Percentiles rank a stretch among this genome's conserved stretches.
phyloP scores from a whole-genome alignment of 2,329 filamentous ascomycete species.

The Pleurostoma richardsiae region DNA sequence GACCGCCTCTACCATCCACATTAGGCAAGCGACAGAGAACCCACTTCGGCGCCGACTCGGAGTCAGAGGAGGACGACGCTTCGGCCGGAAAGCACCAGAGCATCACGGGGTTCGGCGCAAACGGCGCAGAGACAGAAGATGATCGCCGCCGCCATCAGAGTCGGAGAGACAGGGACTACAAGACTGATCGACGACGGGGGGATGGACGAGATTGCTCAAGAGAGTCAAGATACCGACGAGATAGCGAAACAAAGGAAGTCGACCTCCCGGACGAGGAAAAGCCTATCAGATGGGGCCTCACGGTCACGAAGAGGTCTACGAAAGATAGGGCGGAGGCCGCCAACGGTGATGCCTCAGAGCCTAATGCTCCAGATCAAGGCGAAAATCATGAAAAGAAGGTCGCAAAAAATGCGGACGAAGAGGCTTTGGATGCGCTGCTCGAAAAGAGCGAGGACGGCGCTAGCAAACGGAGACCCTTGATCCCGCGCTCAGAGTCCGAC shows the following conservation, averaged over 20 bases:
- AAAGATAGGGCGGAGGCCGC: constrained; percentile 37
- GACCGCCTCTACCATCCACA: constrained; percentile 31
- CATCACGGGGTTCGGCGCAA: constrained; percentile 9
- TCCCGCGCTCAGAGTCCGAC: constrained; percentile 56
- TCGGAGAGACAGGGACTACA: constrained; percentile 23
- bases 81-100: constrained; percentile 4
- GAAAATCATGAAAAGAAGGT: constrained; percentile 10
- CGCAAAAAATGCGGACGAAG: constrained; percentile 33
- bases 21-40: constrained; percentile 44
- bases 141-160: constrained; percentile 1
- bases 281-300: constrained; percentile 30
- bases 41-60: constrained; percentile 36
- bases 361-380: constrained; percentile 46
- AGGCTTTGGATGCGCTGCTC: constrained; percentile 64
- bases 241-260: constrained; percentile 10
- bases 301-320: constrained; percentile 20
- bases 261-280: constrained; percentile 25
- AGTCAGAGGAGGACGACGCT: constrained; percentile 13
- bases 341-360: constrained; percentile 31
- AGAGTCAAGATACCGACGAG: constrained; percentile 1
- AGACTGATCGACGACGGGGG: constrained; percentile 16
- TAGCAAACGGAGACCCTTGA: constrained; percentile 42
- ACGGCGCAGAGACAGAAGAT: constrained; percentile 6
- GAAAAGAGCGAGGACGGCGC: constrained; percentile 41
- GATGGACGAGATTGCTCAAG: constrained; percentile 1